Evolutionary conservation across 345 rosid genomes (phyloP), one percentile per base, ranked within the genome.

Genomic region (Lenwebbia sp.): DNA sequence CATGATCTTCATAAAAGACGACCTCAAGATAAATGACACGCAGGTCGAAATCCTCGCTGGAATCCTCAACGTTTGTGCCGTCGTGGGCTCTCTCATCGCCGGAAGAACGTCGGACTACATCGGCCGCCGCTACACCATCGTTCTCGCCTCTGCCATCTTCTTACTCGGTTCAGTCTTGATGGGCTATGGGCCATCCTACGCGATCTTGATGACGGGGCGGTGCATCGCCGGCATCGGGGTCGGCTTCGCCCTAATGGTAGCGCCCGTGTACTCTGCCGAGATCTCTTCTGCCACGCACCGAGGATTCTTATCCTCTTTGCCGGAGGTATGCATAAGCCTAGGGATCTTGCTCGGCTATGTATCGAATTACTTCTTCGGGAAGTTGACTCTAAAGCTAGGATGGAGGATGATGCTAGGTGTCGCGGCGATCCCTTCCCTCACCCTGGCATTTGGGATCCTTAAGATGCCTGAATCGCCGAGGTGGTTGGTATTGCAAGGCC

Each of bases 381-480:
- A 91, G 88, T 51, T 93, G 85, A 84, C 94, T 0, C 83, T 96
- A 84, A 95, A 93, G 91, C 94, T 94, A 92, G 96, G 98, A 6
- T 96, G 99, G 99, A 91, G 98, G 22, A 54, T 95, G 41, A 96
- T 96, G 98, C 96, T 95, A 12, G 98, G 99, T 10, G 52, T 94
- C 26, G 99, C 98, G 3, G 99, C 98, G 7, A 54, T 93, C 17
- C 98, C 99, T 1, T 94, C 98, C 0, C 13, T 82, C 94, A 70
- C 92, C 93, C 0, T 12, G 3, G 13, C 92, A 0, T 85, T 94
- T 13, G 96, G 93, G 26, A 93, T 96, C 41, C 40, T 91, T 19
- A 89, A 92, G 88, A 93, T 96, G 98, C 99, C 99, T 10, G 98
- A 95, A 58, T 95, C 99, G 25, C 99, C 98, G 4, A 86, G 99